A percentile compares a stretch with the other conserved stretches of the same genome.
Evolutionary conservation across 1,284 basidiomycete genomes (phyloP).

Genomic region (Malassezia pachydermatis): DNA sequence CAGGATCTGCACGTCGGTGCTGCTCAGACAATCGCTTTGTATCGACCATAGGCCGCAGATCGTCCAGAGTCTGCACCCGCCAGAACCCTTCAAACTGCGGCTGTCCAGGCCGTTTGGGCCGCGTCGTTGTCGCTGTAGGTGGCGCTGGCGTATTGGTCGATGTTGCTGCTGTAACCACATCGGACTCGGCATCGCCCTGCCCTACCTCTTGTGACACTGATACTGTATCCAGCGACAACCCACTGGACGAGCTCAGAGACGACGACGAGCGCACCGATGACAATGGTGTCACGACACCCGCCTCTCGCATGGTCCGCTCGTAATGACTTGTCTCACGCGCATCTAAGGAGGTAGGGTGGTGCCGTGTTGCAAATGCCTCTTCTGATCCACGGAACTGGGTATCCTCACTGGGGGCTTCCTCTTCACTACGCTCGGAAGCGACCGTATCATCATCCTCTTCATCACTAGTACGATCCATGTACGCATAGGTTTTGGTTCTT

Average conservation of each 20-base stretch:
- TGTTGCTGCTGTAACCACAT: not conserved
- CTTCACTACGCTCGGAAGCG: too few relatives aligned
- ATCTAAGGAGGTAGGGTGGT: too few relatives aligned
- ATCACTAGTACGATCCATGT: too few relatives aligned
- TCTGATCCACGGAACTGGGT: too few relatives aligned
- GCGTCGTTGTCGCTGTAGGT: not conserved
- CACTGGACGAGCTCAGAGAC: slow-evolving; percentile 1
- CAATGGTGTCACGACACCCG: not conserved
- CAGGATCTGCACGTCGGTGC: slow-evolving; percentile 40
- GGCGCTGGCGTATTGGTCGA: not conserved
- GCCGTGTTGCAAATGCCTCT: too few relatives aligned
- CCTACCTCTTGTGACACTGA: not conserved
- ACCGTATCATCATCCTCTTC: too few relatives aligned
- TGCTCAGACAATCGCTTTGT: slow-evolving; percentile 22
- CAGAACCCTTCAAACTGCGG: slow-evolving; percentile 33
- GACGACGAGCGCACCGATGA: slow-evolving; percentile 1
- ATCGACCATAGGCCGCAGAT: slow-evolving; percentile 33
- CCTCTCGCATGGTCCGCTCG: slow-evolving; percentile 6
- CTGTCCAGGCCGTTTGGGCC: slow-evolving; percentile 11
- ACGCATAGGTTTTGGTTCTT: too few relatives aligned
- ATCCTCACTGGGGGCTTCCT: too few relatives aligned
- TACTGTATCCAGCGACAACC: slow-evolving; percentile 6
- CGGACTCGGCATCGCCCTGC: not conserved
- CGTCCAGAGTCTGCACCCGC: slow-evolving; percentile 34
- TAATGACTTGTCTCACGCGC: not conserved